Conservation (phyloP, 2,329 filamentous ascomycete genomes). For the Xylaria sp. region DNA sequence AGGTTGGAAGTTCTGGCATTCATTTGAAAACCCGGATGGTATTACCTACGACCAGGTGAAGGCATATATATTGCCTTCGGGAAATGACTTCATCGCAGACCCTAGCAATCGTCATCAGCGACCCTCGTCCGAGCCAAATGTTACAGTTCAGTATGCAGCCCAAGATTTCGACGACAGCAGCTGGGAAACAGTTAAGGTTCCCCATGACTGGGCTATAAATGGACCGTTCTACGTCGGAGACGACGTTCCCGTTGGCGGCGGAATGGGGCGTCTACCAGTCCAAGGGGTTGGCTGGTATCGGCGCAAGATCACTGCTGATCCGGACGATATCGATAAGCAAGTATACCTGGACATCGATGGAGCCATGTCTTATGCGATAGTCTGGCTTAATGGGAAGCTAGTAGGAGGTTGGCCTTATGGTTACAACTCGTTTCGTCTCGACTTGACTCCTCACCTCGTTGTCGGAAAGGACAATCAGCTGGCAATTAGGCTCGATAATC, state of each 20-base stretch:
- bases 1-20: conserved; percentile 52
- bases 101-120: conserved; percentile 41
- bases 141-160: conserved; percentile 46
- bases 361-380: conserved; percentile 62
- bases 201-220: conserved; percentile 59
- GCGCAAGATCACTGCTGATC: conserved; percentile 48
- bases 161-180: conserved; percentile 43
- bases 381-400: conserved; percentile 62
- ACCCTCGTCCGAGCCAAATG: conserved; percentile 40
- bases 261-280: conserved; percentile 58
- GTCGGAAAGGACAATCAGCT: conserved; percentile 54
- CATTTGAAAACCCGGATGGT: conserved; percentile 49
- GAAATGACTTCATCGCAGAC: conserved; percentile 47
- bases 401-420: conserved; percentile 64
- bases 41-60: conserved; percentile 50
- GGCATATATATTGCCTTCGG: conserved; percentile 49
- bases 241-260: conserved; percentile 48
- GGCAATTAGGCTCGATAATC: conserved; percentile 63
- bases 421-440: conserved; percentile 62
- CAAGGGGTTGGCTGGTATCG: conserved; percentile 64
- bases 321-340: conserved; percentile 36
- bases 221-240: conserved; percentile 52
- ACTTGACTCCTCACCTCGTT: conserved; percentile 58
- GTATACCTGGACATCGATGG: conserved; percentile 56
- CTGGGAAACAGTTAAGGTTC: conserved; percentile 54